Evolutionary conservation across 768 basidiomycete genomes (phyloP), one percentile per base, ranked within the genome.

Genomic region (Hericium coralloides): DNA sequence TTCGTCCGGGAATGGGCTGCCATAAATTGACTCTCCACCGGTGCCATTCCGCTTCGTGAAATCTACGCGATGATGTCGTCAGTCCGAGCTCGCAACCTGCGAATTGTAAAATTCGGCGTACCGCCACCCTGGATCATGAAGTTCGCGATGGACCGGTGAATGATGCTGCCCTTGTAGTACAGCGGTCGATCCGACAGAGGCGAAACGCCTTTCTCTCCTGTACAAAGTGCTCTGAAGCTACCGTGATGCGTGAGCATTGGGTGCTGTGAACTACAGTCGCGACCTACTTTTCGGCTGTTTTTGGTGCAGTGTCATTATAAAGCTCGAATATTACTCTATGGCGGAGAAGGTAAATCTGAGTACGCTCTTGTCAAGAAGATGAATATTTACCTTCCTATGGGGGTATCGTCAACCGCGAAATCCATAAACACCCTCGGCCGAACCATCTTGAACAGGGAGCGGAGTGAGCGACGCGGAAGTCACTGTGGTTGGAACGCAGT

Each of bases 121-220:
- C 87, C 85, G 72, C 87, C 87, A 39, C 84, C 87, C 71, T 90
- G 87, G 48, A 89, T 77, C 87, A 91, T 91, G 65, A 89, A 91
- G 64, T 79, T 75, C 45, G 80, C 72, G 60, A 95, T 93, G 37
- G 87, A 84, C 25, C 92, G 77, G 65, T 94, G 92, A 12, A 92
- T 76, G 43, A 83, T 82, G 61, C 78, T 80, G 64, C 83, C 82
- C 71, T 90, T 92, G 79, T 92, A 94, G 72, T 86, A 88, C 4
- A 95, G 75, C 6, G 89, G 85, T 10, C 82, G 69, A n/a, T 84
- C 79, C 1, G 81, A 77, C 20, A 75, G 67, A 0, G 76, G 68
- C 0, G 89, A 90, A 7, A 86, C 63, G 4, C 92, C 93, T 64
- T 82, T 84, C 68, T 92, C 89, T 9, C 93, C 93, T 1, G 92